phyloP scores from a whole-genome alignment of 2,329 filamentous ascomycete species.

The Trichoderma polysporum region DNA sequence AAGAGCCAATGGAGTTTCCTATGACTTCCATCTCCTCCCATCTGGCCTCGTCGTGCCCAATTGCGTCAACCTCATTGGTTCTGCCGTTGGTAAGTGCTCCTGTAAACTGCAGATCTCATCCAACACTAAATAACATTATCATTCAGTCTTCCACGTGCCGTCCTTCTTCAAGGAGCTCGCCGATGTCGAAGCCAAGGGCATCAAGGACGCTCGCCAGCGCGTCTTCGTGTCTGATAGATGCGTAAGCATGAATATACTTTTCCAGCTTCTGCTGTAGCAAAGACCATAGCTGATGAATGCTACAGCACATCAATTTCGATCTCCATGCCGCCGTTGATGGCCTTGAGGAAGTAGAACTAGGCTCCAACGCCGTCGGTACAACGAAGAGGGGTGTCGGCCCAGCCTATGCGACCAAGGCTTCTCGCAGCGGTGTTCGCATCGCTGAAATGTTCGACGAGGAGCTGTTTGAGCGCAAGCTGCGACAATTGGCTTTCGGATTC shows the following conservation, averaged over 20 bases:
- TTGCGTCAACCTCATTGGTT: constrained; percentile 70
- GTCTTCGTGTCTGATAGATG: constrained; percentile 64
- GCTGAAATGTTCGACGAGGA: constrained; percentile 66
- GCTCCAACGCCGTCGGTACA: neutral
- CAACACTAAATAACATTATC: too few relatives aligned
- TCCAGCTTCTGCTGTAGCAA: too few relatives aligned
- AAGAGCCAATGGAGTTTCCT: neutral
- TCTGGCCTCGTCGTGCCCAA: neutral
- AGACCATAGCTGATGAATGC: too few relatives aligned
- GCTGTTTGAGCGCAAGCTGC: constrained; percentile 65
- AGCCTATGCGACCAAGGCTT: neutral
- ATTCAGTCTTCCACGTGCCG: constrained; percentile 62
- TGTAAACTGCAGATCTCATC: too few relatives aligned
- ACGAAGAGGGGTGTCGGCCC: neutral
- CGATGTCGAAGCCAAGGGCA: constrained; percentile 39
- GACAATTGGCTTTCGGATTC: constrained; percentile 59
- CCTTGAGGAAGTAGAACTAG: constrained; percentile 52
- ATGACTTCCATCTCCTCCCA: neutral
- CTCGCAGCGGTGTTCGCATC: constrained; percentile 55
- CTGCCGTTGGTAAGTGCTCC: too few relatives aligned
- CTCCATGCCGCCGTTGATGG: constrained; percentile 67
- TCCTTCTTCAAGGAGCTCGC: constrained; percentile 44
- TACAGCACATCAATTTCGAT: constrained; percentile 64
- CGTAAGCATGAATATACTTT: too few relatives aligned
- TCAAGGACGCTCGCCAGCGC: constrained; percentile 41